Percentiles rank a stretch among this genome's conserved stretches.
phyloP scores from a whole-genome alignment of 768 basidiomycete species.

The Dacryopinax primogenitus region DNA sequence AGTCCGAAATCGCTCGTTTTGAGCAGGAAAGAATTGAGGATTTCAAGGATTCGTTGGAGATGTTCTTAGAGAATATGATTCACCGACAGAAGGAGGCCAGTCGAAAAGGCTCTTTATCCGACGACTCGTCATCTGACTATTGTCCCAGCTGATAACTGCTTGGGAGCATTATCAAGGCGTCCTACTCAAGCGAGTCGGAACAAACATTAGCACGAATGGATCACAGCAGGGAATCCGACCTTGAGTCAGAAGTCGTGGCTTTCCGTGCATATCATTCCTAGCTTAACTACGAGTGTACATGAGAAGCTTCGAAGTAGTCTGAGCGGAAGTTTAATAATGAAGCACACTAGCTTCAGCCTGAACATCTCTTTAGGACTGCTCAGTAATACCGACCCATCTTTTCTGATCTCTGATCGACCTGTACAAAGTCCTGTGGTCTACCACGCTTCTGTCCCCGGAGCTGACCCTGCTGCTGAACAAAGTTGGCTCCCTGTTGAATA shows the following conservation, averaged over 20 bases:
- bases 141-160: conserved; percentile 46
- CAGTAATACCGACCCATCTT: background rate
- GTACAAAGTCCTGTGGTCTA: background rate
- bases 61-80: conserved; percentile 80
- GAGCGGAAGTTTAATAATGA: background rate
- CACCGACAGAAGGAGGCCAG: conserved; percentile 64
- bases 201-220: conserved; percentile 6
- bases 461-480: background rate
- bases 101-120: conserved; percentile 1
- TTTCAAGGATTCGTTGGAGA: conserved; percentile 72
- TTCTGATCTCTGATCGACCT: background rate
- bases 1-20: conserved; percentile 78
- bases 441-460: background rate
- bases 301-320: background rate
- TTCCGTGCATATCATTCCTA: background rate
- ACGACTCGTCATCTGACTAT: background rate
- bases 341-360: too few relatives aligned
- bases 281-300: background rate
- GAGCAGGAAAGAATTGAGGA: conserved; percentile 89
- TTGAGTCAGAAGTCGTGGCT: background rate
- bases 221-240: background rate
- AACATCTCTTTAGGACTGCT: too few relatives aligned
- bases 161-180: conserved; percentile 77
- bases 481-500: background rate
- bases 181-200: conserved; percentile 39